Percentiles rank a stretch among this genome's conserved stretches.
Conservation (phyloP, 176 grass and related monocot genomes). For the Oryza meridionalis region DNA sequence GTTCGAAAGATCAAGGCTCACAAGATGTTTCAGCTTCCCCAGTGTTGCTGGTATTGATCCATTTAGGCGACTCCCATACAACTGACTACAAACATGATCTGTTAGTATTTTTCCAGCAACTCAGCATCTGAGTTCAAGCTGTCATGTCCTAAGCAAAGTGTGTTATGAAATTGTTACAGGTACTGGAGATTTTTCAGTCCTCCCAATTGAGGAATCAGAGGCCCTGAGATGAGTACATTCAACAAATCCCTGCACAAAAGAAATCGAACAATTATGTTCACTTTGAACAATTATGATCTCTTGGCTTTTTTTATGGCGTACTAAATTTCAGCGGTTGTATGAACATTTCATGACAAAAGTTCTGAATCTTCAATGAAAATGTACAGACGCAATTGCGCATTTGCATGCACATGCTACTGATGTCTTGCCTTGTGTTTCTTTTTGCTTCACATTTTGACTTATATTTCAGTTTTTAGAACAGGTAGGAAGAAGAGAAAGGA, state of each 20-base stretch:
- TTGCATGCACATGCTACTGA: not conserved
- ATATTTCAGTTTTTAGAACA: not conserved
- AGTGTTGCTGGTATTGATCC: slow-evolving; percentile 37
- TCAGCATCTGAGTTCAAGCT: not conserved
- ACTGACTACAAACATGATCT: slow-evolving; percentile 23
- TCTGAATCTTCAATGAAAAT: not conserved
- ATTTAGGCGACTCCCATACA: slow-evolving; percentile 25
- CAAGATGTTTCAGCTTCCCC: slow-evolving; percentile 29
- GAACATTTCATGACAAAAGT: not conserved
- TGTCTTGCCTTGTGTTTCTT: not conserved
- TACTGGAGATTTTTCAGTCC: slow-evolving; percentile 45
- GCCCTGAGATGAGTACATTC: slow-evolving; percentile 39
- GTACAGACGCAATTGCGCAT: not conserved
- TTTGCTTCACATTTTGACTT: not conserved
- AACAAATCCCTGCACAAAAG: slow-evolving; percentile 44
- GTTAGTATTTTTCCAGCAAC: not conserved
- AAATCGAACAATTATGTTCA: no score
- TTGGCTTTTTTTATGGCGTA: no score
- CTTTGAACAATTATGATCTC: no score
- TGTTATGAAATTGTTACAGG: slow-evolving; percentile 39
- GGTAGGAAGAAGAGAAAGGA: no score
- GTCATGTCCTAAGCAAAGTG: not conserved
- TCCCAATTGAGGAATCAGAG: slow-evolving; percentile 49
- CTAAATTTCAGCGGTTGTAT: no score
- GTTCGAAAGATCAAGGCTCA: slow-evolving; percentile 35